These are phyloP conservation scores for Cystobasidium slooffiae DNA, from an alignment of 1,284 basidiomycete genomes.

Conservation along the genomic window DNA sequence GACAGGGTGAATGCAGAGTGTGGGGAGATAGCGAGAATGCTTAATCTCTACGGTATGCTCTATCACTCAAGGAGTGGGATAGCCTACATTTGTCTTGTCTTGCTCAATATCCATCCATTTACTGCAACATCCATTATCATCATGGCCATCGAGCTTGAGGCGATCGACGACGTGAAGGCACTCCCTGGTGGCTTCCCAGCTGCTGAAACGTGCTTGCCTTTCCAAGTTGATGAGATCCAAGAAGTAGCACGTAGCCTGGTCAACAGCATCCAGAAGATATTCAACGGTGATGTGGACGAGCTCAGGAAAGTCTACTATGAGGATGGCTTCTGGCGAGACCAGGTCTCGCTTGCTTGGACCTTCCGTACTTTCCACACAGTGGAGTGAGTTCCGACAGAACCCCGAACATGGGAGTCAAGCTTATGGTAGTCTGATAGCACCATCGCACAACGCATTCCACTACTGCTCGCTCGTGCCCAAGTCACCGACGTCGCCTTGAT, in stretches of 20 bases:
- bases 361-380: slow-evolving; percentile 30
- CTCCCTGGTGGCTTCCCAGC: slow-evolving; percentile 19
- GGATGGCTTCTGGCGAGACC: slow-evolving; percentile 41
- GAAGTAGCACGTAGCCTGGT: background rate
- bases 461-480: slow-evolving; percentile 3
- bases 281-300: slow-evolving; percentile 1
- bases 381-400: slow-evolving; percentile 4
- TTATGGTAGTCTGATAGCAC: background rate
- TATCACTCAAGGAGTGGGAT: too few species aligned
- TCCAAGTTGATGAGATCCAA: background rate
- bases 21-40: slow-evolving; percentile 4
- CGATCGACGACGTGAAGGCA: slow-evolving; percentile 16
- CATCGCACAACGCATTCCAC: slow-evolving; percentile 17
- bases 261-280: background rate
- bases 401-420: background rate
- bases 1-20: background rate
- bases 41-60: too few species aligned
- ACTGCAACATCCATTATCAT: background rate
- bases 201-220: slow-evolving; percentile 1
- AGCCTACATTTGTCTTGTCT: too few species aligned
- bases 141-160: slow-evolving; percentile 9
- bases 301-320: slow-evolving; percentile 16
- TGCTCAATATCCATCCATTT: too few species aligned
- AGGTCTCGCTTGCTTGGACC: slow-evolving; percentile 29
- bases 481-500: slow-evolving; percentile 6